These are phyloP conservation scores for Claviceps spartinae DNA, from an alignment of 2,329 filamentous ascomycete species.

Conservation along the genomic window DNA sequence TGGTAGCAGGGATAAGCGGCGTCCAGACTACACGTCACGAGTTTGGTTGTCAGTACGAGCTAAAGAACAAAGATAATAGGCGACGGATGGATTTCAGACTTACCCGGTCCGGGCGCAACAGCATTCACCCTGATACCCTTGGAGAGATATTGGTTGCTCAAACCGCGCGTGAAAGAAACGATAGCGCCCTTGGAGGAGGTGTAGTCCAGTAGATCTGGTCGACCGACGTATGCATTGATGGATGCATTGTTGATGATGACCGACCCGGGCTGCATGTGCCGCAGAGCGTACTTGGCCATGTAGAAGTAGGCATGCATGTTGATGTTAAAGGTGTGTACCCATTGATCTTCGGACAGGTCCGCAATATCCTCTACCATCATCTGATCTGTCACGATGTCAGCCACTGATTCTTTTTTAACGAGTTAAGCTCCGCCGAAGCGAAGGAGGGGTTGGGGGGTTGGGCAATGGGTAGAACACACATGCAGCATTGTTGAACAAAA, in stretches of 20 bases:
- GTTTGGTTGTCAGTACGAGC: background rate
- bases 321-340: constrained; percentile 64
- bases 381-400: constrained; percentile 13
- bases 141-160: constrained; percentile 60
- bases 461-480: constrained; percentile 26
- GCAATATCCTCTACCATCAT: constrained; percentile 58
- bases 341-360: constrained; percentile 64
- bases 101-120: constrained; percentile 56
- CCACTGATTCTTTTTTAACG: background rate
- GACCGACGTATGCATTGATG: constrained; percentile 71
- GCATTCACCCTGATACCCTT: constrained; percentile 66
- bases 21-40: constrained; percentile 48
- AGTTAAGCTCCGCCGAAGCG: background rate
- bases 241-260: constrained; percentile 79
- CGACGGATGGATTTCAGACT: background rate
- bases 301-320: constrained; percentile 79
- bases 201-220: constrained; percentile 70
- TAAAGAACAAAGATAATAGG: background rate
- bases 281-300: constrained; percentile 62
- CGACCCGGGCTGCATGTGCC: constrained; percentile 59
- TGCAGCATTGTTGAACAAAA: constrained; percentile 61
- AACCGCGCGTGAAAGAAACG: constrained; percentile 61
- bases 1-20: constrained; percentile 59
- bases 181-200: constrained; percentile 70
- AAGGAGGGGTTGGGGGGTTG: background rate